phyloP scores from a whole-genome alignment of 768 basidiomycete species.

The Kwoniella dejecticola region DNA sequence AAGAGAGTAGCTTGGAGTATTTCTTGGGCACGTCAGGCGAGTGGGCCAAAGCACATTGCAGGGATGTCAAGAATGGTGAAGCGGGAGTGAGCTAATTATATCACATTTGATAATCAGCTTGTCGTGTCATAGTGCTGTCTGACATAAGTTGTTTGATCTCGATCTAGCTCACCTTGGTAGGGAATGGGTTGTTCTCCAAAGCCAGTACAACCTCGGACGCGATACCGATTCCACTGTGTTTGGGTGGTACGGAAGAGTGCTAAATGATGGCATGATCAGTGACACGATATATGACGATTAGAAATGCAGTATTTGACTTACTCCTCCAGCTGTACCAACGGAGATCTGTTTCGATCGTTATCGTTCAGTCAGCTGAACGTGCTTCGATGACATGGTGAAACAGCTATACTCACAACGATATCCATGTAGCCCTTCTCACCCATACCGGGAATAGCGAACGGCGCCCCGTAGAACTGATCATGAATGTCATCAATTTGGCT shows the following conservation, averaged over 20 bases:
- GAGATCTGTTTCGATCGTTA: constrained; percentile 27
- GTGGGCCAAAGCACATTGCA: constrained; percentile 44
- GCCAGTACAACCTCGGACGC: constrained; percentile 42
- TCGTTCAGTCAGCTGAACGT: not conserved
- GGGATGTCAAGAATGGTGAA: constrained; percentile 44
- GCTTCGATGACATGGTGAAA: not conserved
- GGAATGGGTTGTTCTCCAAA: constrained; percentile 49
- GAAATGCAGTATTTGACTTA: not conserved
- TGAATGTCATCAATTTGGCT: not conserved
- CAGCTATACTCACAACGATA: constrained; percentile 29
- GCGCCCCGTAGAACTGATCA: constrained; percentile 39
- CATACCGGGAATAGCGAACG: constrained; percentile 46
- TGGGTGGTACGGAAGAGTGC: constrained; percentile 51
- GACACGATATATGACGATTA: too few species aligned
- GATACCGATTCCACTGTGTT: constrained; percentile 51
- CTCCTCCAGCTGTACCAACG: constrained; percentile 50
- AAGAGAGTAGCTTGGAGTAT: constrained; percentile 35
- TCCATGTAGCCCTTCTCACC: constrained; percentile 54
- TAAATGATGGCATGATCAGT: too few species aligned
- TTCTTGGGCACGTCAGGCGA: constrained; percentile 41
- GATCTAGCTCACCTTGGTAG: constrained; percentile 27
- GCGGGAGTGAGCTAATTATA: constrained; percentile 37
- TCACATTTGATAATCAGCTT: not conserved
- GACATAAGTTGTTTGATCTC: not conserved
- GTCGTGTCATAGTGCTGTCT: not conserved